phyloP scores from a whole-genome alignment of 805 yeast genomes.

The Yamadazyma akitaensis region DNA sequence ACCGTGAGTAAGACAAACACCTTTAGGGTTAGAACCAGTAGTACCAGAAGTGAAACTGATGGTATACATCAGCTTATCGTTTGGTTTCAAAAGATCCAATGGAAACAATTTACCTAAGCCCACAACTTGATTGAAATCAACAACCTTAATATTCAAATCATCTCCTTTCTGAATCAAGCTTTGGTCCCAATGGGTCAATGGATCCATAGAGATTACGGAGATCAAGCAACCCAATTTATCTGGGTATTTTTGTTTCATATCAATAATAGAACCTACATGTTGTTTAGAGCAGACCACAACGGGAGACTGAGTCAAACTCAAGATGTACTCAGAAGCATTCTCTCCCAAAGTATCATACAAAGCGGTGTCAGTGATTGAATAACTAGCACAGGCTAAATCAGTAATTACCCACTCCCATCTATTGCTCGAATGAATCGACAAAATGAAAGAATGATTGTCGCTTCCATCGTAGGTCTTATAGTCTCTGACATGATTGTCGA shows the following conservation, averaged over 20 bases:
- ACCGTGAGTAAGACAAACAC: conserved; percentile 55
- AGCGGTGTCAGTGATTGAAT: conserved; percentile 35
- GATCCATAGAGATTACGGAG: conserved; percentile 56
- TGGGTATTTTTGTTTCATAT: conserved; percentile 35
- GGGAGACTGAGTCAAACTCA: conserved; percentile 34
- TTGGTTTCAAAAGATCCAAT: conserved; percentile 24
- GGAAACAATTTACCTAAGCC: conserved; percentile 39
- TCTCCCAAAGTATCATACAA: conserved; percentile 41
- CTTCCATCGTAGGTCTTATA: conserved; percentile 25
- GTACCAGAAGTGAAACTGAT: conserved; percentile 55
- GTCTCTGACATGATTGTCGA: conserved; percentile 23
- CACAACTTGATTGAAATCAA: conserved; percentile 32
- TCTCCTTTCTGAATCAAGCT: conserved; percentile 22
- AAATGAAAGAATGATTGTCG: conserved; percentile 23
- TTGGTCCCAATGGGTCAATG: conserved; percentile 16
- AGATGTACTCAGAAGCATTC: conserved; percentile 30
- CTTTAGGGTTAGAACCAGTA: conserved; percentile 74
- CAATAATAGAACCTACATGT: conserved; percentile 48
- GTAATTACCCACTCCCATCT: conserved; percentile 36
- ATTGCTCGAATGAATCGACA: conserved; percentile 33
- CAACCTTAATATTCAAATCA: conserved; percentile 21
- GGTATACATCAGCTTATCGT: conserved; percentile 34
- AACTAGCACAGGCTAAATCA: conserved; percentile 33
- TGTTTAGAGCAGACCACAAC: conserved; percentile 52
- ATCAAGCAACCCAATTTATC: conserved; percentile 40